phyloP scores from a whole-genome alignment of 331 rosid species.

The Malus hybrid region DNA sequence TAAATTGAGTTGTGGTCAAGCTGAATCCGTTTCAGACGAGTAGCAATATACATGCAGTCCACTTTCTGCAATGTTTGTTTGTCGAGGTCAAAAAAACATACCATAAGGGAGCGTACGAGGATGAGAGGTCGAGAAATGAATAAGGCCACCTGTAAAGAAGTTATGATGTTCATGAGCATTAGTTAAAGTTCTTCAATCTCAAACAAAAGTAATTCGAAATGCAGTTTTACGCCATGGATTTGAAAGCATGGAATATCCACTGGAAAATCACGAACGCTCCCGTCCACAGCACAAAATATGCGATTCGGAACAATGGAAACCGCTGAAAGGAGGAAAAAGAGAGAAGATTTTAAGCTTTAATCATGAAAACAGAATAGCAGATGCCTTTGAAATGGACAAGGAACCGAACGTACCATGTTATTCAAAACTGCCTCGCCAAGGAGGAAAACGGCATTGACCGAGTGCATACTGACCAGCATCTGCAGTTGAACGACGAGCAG shows the following conservation, averaged over 20 bases:
- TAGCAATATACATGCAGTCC: too few relatives aligned
- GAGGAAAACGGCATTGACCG: conserved; percentile 62
- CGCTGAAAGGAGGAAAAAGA: conserved; percentile 47
- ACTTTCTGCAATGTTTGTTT: not conserved
- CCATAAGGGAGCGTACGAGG: conserved; percentile 74
- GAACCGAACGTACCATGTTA: conserved; percentile 51
- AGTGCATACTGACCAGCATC: conserved; percentile 68
- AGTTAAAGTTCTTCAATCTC: not conserved
- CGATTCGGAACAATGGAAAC: conserved; percentile 72
- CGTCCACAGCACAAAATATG: conserved; percentile 80
- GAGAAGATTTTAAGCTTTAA: conserved; percentile 2
- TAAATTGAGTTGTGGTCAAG: not conserved
- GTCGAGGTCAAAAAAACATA: conserved; percentile 22
- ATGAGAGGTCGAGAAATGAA: conserved; percentile 74
- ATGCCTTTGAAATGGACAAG: not conserved
- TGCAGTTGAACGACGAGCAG: conserved; percentile 26
- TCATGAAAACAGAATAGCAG: not conserved
- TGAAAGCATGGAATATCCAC: conserved; percentile 66
- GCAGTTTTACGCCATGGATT: conserved; percentile 44
- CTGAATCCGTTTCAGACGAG: not conserved
- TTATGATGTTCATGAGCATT: not conserved
- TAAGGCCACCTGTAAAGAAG: conserved; percentile 85
- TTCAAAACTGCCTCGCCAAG: conserved; percentile 72
- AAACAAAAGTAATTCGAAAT: not conserved
- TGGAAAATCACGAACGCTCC: conserved; percentile 57